phyloP scores from a whole-genome alignment of 148 eudicot species.

The Mesembryanthemum crystallinum region DNA sequence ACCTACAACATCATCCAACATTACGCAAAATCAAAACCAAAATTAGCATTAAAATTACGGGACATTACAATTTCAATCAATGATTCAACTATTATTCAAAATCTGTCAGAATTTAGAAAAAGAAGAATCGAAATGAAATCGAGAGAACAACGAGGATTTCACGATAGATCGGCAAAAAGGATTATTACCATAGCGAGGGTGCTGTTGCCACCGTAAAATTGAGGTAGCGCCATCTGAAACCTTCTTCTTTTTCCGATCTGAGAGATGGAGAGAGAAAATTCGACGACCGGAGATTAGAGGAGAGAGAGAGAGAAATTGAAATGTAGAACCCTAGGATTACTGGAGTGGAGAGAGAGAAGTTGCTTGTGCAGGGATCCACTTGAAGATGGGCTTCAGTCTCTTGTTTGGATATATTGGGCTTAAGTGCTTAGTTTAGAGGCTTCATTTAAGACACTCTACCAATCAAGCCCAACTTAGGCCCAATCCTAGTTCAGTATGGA shows the following conservation, averaged over 20 bases:
- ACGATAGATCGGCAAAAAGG: background rate
- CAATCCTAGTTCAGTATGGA: background rate
- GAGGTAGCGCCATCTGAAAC: slow-evolving; percentile 58
- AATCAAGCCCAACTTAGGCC: background rate
- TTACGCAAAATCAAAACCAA: background rate
- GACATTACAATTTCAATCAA: background rate
- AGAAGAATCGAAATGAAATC: background rate
- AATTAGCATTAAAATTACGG: background rate
- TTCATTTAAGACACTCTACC: too few relatives aligned
- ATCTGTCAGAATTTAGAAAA: background rate
- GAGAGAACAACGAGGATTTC: too few relatives aligned
- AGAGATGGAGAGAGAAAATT: background rate
- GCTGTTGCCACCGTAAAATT: slow-evolving; percentile 74
- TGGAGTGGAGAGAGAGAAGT: slow-evolving; percentile 34
- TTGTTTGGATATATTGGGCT: slow-evolving; percentile 7
- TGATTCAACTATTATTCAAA: background rate
- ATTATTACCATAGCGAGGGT: slow-evolving; percentile 60
- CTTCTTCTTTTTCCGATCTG: slow-evolving; percentile 22
- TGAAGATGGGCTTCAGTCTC: slow-evolving; percentile 41
- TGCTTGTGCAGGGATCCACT: slow-evolving; percentile 33
- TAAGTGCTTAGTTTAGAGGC: background rate
- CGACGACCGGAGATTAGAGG: background rate
- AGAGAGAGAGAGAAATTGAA: slow-evolving; percentile 17
- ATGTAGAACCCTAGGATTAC: slow-evolving; percentile 9
- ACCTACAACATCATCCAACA: slow-evolving; percentile 38